These are phyloP conservation scores for Penicillium robsamsonii DNA, from an alignment of 495 filamentous ascomycete species.

Conservation along the genomic window DNA sequence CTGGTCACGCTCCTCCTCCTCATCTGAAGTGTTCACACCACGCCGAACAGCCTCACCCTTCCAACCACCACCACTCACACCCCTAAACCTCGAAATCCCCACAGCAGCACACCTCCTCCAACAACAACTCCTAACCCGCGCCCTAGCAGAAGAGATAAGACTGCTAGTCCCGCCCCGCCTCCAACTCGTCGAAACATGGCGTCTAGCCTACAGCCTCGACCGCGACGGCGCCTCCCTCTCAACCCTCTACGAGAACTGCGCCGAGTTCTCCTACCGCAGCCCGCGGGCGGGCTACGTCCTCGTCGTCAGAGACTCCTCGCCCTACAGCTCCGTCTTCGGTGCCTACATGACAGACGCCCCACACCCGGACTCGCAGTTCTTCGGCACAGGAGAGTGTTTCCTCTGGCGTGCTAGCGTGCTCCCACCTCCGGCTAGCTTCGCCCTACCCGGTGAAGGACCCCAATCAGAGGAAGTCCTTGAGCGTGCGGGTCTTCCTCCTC, in stretches of 20 bases:
- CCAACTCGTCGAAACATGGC: constrained; percentile 85
- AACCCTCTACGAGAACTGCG: constrained; percentile 81
- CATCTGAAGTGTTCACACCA: constrained; percentile 46
- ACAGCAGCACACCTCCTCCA: constrained; percentile 34
- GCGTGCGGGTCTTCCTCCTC: constrained; percentile 57
- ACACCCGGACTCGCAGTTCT: constrained; percentile 78
- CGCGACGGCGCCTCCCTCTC: constrained; percentile 83
- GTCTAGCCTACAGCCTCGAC: constrained; percentile 84
- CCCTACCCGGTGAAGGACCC: constrained; percentile 35
- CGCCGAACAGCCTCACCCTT: constrained; percentile 57
- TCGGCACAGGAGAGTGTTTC: constrained; percentile 95
- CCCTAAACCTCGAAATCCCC: constrained; percentile 45
- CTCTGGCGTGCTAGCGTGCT: constrained; percentile 82
- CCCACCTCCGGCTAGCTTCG: constrained; percentile 41
- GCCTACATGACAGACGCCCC: constrained; percentile 90
- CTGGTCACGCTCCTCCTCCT: constrained; percentile 26
- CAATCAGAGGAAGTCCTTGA: constrained; percentile 41
- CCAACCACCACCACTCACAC: constrained; percentile 59
- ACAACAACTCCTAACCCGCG: constrained; percentile 59
- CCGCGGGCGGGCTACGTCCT: constrained; percentile 81
- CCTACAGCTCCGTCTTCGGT: constrained; percentile 69
- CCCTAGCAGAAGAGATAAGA: constrained; percentile 90
- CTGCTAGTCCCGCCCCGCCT: constrained; percentile 81
- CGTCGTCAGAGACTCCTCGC: constrained; percentile 69
- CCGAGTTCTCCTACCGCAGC: constrained; percentile 55